phyloP scores from a whole-genome alignment of 257 asterid genomes.

The Solanum rostratum region DNA sequence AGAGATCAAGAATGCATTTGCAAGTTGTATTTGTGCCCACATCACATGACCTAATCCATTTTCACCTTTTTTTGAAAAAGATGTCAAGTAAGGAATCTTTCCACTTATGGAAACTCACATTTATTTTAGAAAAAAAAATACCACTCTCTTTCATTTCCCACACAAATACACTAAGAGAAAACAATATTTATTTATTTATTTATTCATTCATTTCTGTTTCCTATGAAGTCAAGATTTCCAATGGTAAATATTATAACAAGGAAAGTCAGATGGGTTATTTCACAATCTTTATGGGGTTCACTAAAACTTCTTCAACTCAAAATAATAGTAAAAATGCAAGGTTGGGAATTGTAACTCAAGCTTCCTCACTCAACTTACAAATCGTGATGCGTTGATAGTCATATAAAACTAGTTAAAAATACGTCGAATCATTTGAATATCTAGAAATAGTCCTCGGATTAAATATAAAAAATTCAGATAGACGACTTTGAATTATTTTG shows the following conservation, averaged over 20 bases:
- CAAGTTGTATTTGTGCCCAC: slow-evolving; percentile 11
- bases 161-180: background rate
- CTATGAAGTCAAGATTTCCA: background rate
- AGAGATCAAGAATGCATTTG: background rate
- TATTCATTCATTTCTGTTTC: background rate
- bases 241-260: background rate
- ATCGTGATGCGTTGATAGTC: background rate
- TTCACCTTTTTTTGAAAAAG: slow-evolving; percentile 4
- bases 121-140: background rate
- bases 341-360: background rate
- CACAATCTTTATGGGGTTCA: background rate
- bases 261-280: background rate
- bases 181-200: background rate
- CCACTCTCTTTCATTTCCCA: slow-evolving; percentile 10
- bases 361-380: background rate
- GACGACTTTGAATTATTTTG: background rate
- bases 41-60: slow-evolving; percentile 10
- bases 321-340: background rate
- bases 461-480: background rate
- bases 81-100: slow-evolving; percentile 14
- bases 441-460: background rate
- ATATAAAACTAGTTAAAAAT: background rate
- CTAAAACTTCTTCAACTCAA: background rate
- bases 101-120: slow-evolving; percentile 20
- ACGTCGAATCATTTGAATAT: background rate